Evolutionary conservation across 352 stramenopile species (phyloP).

Genomic region (Pythium plurisporium): DNA sequence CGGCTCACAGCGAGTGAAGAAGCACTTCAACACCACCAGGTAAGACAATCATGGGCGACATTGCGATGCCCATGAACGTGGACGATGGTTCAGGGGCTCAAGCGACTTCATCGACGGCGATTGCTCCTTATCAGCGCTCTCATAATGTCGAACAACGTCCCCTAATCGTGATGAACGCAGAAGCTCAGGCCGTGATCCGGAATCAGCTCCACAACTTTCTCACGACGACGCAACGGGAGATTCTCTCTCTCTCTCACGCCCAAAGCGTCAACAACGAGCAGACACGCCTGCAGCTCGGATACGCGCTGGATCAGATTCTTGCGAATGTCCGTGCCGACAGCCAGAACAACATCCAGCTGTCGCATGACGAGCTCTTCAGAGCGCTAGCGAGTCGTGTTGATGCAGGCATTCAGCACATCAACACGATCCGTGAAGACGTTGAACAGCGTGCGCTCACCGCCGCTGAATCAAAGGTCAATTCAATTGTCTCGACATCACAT

Average conservation of each 20-base stretch:
- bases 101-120: neutral
- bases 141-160: neutral
- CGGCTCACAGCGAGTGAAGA: neutral
- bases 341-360: constrained; percentile 2
- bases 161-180: neutral
- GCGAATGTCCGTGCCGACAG: neutral
- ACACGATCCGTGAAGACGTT: neutral
- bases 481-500: neutral
- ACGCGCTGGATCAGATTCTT: neutral
- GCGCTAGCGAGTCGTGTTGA: neutral
- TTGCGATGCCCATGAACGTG: neutral
- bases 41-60: too few species aligned
- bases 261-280: constrained; percentile 1
- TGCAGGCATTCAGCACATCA: constrained; percentile 2
- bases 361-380: neutral
- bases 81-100: too few species aligned
- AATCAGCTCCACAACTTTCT: constrained; percentile 2
- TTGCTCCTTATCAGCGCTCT: neutral
- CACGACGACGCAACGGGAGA: neutral
- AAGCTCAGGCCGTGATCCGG: neutral
- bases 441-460: neutral
- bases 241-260: neutral
- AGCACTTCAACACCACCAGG: too few species aligned
- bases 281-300: neutral
- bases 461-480: neutral